Evolutionary conservation across 129 eudicot genomes (phyloP).

Genomic region (Kitagawia praeruptora): DNA sequence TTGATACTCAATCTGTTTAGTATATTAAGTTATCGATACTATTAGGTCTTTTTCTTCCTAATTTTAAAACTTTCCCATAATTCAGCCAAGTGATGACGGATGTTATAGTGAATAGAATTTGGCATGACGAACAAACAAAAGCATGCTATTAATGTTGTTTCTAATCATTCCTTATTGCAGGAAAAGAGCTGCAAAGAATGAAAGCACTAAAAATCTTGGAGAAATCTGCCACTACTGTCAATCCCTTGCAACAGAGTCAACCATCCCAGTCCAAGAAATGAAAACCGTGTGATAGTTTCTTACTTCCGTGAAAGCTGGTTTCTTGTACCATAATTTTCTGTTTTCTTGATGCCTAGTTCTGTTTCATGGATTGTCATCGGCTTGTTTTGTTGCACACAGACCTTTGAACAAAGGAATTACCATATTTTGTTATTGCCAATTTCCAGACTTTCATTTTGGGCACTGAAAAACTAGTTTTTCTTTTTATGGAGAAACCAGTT

Average conservation of each 20-base stretch:
- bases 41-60: background rate
- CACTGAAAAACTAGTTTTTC: background rate
- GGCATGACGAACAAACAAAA: background rate
- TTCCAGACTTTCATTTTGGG: background rate
- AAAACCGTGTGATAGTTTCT: background rate
- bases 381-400: background rate
- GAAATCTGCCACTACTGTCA: constrained; percentile 32
- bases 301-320: background rate
- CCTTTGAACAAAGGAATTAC: background rate
- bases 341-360: background rate
- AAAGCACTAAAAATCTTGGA: constrained; percentile 50
- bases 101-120: background rate
- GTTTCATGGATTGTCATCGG: background rate
- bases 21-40: background rate
- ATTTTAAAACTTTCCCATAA: background rate
- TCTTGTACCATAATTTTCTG: background rate
- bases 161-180: constrained; percentile 27
- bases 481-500: background rate
- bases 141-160: background rate
- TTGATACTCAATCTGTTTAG: background rate
- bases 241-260: constrained; percentile 23
- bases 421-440: background rate
- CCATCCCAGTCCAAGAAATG: constrained; percentile 29
- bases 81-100: background rate
- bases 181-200: constrained; percentile 58